These are phyloP conservation scores for Apiospora hydei DNA, from an alignment of 2,329 filamentous ascomycete genomes.

Conservation along the genomic window DNA sequence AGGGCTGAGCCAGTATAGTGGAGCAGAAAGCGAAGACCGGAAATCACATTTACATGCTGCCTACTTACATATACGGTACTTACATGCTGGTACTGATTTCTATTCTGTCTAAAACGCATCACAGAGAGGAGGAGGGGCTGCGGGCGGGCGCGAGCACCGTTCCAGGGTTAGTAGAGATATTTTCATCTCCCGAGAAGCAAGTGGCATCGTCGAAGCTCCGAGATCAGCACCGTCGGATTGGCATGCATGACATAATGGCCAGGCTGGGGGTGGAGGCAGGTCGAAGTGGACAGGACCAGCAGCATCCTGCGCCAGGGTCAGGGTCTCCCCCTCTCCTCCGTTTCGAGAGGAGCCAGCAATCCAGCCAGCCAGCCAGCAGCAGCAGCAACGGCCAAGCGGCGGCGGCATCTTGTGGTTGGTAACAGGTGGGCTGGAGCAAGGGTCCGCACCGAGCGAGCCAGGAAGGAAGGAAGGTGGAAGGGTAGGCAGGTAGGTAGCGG, in stretches of 20 bases:
- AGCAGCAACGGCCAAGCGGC: not conserved
- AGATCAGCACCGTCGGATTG: constrained; percentile 19
- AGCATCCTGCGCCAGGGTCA: not conserved
- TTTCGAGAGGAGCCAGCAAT: constrained; percentile 14
- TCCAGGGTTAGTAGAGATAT: constrained; percentile 11
- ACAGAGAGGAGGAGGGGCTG: not conserved
- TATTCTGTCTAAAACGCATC: not conserved
- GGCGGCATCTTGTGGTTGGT: not conserved
- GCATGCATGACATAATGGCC: constrained; percentile 20
- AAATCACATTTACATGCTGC: constrained; percentile 10
- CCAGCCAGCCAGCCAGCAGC: not conserved
- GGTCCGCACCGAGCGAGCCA: constrained; percentile 11
- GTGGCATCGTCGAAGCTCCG: constrained; percentile 14
- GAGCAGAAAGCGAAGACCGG: constrained; percentile 4
- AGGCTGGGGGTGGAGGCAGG: constrained; percentile 20
- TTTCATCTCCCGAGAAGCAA: constrained; percentile 15
- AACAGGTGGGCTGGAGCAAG: not conserved
- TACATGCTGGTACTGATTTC: not conserved
- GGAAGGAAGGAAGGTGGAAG: not conserved
- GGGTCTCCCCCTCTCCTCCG: constrained; percentile 3
- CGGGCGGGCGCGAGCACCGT: not conserved
- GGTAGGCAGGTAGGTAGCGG: not conserved
- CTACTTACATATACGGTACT: not conserved
- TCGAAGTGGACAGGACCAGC: constrained; percentile 6
- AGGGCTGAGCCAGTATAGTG: constrained; percentile 5